phyloP scores from a whole-genome alignment of 306 rosid genomes.

The Inga laurina region DNA sequence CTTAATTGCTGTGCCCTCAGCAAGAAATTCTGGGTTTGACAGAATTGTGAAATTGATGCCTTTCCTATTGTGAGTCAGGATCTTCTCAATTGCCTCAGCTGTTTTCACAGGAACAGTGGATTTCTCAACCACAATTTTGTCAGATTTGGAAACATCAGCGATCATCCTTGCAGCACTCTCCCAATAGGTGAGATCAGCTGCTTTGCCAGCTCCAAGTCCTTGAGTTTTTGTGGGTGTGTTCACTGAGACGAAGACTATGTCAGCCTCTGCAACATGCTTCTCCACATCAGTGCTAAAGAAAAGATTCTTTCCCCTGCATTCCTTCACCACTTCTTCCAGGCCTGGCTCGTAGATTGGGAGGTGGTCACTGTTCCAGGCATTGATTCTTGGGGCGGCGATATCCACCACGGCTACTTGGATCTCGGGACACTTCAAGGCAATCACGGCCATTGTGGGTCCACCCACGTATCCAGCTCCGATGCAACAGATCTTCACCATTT shows the following conservation, averaged over 20 bases:
- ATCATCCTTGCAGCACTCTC: constrained; percentile 93
- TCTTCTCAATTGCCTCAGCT: constrained; percentile 89
- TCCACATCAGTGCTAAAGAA: constrained; percentile 68
- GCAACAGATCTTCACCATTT: constrained; percentile 91
- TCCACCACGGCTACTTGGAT: constrained; percentile 57
- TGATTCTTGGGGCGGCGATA: constrained; percentile 42
- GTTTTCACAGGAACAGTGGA: constrained; percentile 92
- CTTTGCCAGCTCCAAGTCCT: constrained; percentile 93
- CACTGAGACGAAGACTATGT: constrained; percentile 78
- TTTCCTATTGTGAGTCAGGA: constrained; percentile 71
- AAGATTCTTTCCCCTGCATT: constrained; percentile 58
- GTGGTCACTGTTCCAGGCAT: constrained; percentile 64
- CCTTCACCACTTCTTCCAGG: constrained; percentile 59
- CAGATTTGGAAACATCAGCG: constrained; percentile 78
- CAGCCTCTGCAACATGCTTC: constrained; percentile 70
- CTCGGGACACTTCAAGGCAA: constrained; percentile 55
- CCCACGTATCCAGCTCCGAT: constrained; percentile 94
- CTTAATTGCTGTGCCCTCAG: constrained; percentile 84
- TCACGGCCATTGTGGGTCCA: constrained; percentile 95
- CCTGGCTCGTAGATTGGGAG: constrained; percentile 71
- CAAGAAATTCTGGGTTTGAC: constrained; percentile 89
- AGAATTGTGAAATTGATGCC: constrained; percentile 77
- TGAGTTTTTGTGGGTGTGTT: constrained; percentile 89
- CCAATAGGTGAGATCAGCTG: constrained; percentile 90
- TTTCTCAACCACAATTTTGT: constrained; percentile 87